Base-by-base conservation (phyloP, 1,139 yeast species). In the Candida anutae region DNA sequence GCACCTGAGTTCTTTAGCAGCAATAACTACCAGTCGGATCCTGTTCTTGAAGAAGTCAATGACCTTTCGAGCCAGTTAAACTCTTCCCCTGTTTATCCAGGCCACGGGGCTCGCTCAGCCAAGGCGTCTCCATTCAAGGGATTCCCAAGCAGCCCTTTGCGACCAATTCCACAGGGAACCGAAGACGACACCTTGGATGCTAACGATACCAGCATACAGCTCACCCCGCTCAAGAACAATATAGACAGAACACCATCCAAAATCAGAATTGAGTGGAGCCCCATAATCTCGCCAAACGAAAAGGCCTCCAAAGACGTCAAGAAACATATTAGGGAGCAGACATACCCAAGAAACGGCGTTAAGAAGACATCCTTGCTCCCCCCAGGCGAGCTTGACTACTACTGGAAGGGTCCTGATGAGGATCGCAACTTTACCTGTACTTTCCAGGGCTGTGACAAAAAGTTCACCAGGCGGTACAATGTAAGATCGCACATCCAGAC, bases 401-500 rank as follows among this genome's bases (percentile, higher is more conserved):
- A 81, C 46, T 80, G 93, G 58, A 66, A 62, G 14, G 94, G 94
- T 0, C 94, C 95, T 2, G 79, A 80, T 43, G 78, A 69, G 28
- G 72, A 78, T 29, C 74, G 74, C 37, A 55, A 55, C 17, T 93
- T 72, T 55, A 69, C 77, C 22, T 93, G 99, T 53, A 66, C 73
- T 33, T 90, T 68, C 53, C 74, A 82, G 15, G 69, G 72, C 30
- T 93, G 99, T 56, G 82, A 84, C 12, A 87, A 93, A 53, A 62
- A 71, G 32, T 90, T 93, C 55, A 77, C 88, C 6, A 68, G 98
- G 46, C 66, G 95, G 28, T 93, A 93, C 56, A 93, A 93, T 49
- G 87, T 85, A n/a, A 68, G 97, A 36, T 85, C 96, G 0, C 99
- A 93, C 51, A 88, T 93, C 32, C 98, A 93, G 51, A 93, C 98